phyloP scores from a whole-genome alignment of 495 filamentous ascomycete genomes.

The Hypoxylon lenormandii region DNA sequence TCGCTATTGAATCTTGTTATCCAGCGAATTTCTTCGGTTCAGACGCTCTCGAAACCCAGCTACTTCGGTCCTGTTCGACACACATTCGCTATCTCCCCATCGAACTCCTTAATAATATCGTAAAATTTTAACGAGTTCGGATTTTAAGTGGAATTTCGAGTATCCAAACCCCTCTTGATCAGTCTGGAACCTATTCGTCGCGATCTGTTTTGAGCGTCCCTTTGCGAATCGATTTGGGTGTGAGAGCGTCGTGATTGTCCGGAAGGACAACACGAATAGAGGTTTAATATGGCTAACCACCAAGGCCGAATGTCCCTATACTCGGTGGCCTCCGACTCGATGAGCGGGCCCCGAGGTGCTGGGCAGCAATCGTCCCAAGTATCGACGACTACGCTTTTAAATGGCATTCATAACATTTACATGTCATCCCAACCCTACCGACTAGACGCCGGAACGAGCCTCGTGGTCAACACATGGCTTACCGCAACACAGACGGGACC shows the following conservation, averaged over 20 bases:
- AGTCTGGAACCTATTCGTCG: slow-evolving; percentile 1
- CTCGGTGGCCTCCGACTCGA: slow-evolving; percentile 76
- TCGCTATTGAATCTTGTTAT: slow-evolving; percentile 31
- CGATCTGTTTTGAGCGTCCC: slow-evolving; percentile 5
- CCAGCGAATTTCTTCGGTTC: slow-evolving; percentile 28
- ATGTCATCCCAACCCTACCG: slow-evolving; percentile 81
- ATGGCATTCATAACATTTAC: slow-evolving; percentile 90
- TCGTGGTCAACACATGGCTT: slow-evolving; percentile 96
- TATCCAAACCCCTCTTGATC: slow-evolving; percentile 17
- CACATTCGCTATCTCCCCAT: slow-evolving; percentile 33
- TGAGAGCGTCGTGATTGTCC: slow-evolving; percentile 52
- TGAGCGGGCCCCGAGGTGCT: slow-evolving; percentile 67
- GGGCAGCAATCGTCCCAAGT: slow-evolving; percentile 80
- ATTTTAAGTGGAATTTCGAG: background rate
- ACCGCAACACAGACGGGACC: slow-evolving; percentile 75
- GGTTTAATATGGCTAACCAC: slow-evolving; percentile 72
- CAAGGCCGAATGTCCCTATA: slow-evolving; percentile 83
- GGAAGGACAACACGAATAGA: slow-evolving; percentile 50
- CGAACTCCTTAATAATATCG: slow-evolving; percentile 23
- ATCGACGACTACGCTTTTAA: slow-evolving; percentile 90
- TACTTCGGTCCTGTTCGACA: slow-evolving; percentile 24
- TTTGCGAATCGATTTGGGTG: slow-evolving; percentile 10
- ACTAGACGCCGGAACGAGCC: slow-evolving; percentile 88
- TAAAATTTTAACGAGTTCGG: background rate
- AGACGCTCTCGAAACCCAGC: slow-evolving; percentile 8